Percentiles rank a stretch among this genome's conserved stretches.
Conservation (phyloP, 2,329 filamentous ascomycete genomes). For the Monosporascus ibericus region DNA sequence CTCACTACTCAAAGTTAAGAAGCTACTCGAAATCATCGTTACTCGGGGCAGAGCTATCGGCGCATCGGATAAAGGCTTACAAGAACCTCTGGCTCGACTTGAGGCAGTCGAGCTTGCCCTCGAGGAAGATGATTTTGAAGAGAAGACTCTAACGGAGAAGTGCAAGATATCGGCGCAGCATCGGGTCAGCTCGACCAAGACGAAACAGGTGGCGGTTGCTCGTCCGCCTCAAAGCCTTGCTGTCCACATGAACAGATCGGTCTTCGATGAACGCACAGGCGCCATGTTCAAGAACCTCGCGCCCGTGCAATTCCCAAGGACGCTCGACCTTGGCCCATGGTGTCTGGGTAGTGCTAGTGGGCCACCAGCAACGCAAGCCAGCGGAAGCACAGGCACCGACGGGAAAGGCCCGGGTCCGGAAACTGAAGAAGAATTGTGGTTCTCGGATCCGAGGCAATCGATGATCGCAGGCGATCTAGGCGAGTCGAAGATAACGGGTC, state of each 20-base stretch:
- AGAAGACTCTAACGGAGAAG: constrained; percentile 54
- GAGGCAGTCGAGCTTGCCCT: constrained; percentile 63
- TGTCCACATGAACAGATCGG: constrained; percentile 85
- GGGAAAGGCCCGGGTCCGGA: constrained; percentile 19
- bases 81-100: constrained; percentile 50
- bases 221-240: constrained; percentile 74
- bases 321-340: constrained; percentile 77
- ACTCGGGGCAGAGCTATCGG: constrained; percentile 30
- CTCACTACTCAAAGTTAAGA: constrained; percentile 60
- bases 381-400: constrained; percentile 12
- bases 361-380: not conserved
- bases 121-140: constrained; percentile 74
- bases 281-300: constrained; percentile 79
- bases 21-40: constrained; percentile 41
- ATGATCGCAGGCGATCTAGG: constrained; percentile 60
- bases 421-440: constrained; percentile 58
- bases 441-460: constrained; percentile 59
- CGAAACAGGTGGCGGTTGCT: constrained; percentile 80
- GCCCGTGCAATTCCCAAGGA: constrained; percentile 67
- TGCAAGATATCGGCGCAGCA: constrained; percentile 63
- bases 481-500: constrained; percentile 47
- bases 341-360: constrained; percentile 59
- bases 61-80: constrained; percentile 42
- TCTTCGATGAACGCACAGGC: constrained; percentile 81
- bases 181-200: constrained; percentile 74